Conservation (phyloP, 2,329 filamentous ascomycete genomes). For the Penicillium vulpinum region DNA sequence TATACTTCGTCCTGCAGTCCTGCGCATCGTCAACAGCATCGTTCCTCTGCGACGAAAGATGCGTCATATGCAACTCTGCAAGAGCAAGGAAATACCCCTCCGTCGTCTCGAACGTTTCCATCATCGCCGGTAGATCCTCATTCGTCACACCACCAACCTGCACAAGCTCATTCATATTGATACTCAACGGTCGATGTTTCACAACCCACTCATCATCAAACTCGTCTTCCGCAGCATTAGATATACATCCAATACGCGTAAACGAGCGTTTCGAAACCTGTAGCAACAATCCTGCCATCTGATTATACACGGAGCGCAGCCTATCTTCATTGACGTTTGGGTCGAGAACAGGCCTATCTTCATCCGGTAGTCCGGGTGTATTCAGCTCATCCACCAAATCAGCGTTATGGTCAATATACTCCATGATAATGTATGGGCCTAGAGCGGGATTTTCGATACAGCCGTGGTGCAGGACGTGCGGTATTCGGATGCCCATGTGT, state of each 20-base stretch:
- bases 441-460: conserved; percentile 16
- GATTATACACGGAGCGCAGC: conserved; percentile 39
- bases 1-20: conserved; percentile 23
- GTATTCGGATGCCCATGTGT: not conserved
- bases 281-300: conserved; percentile 44
- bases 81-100: conserved; percentile 42
- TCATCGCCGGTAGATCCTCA: conserved; percentile 5
- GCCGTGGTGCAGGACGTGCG: conserved; percentile 3
- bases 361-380: conserved; percentile 17
- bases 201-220: conserved; percentile 23
- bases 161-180: conserved; percentile 46
- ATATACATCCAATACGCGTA: conserved; percentile 41
- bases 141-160: conserved; percentile 20
- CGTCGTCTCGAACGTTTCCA: conserved; percentile 26
- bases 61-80: conserved; percentile 46
- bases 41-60: conserved; percentile 43
- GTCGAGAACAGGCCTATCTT: conserved; percentile 36
- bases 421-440: conserved; percentile 32
- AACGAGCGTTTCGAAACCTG: conserved; percentile 40
- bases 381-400: conserved; percentile 25
- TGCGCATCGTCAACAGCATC: conserved; percentile 32
- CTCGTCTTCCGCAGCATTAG: conserved; percentile 21
- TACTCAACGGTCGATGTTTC: conserved; percentile 37
- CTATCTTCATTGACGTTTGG: conserved; percentile 36
- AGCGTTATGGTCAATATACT: conserved; percentile 19